These are phyloP conservation scores for Glycine tomentella DNA, from an alignment of 306 rosid species.

Conservation along the genomic window DNA sequence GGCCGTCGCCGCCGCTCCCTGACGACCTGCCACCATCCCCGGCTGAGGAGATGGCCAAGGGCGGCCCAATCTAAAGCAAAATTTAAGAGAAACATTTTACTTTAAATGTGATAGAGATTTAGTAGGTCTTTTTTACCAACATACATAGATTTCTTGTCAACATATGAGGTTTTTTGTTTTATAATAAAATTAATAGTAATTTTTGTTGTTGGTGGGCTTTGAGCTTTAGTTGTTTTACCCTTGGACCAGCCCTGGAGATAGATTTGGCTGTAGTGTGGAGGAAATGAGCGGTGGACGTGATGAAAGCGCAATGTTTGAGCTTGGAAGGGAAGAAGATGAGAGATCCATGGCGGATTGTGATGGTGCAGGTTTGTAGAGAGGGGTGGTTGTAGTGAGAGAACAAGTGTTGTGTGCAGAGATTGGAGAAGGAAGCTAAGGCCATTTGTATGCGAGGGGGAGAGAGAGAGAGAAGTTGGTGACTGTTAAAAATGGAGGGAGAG, in stretches of 20 bases:
- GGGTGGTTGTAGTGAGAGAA: slow-evolving; percentile 35
- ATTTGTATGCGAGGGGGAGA: slow-evolving; percentile 26
- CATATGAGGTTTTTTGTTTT: too few species aligned
- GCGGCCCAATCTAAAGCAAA: too few species aligned
- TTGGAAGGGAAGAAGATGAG: slow-evolving; percentile 38
- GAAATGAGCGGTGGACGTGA: slow-evolving; percentile 42
- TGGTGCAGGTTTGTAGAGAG: slow-evolving; percentile 41
- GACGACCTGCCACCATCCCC: slow-evolving; percentile 27
- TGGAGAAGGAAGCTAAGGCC: slow-evolving; percentile 66
- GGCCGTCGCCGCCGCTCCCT: slow-evolving; percentile 2
- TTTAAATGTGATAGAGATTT: too few species aligned
- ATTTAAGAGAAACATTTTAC: too few species aligned
- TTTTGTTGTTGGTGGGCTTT: too few species aligned
- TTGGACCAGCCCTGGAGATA: neutral
- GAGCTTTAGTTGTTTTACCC: too few species aligned
- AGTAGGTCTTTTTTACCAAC: too few species aligned
- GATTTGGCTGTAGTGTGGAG: slow-evolving; percentile 6
- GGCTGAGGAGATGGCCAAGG: slow-evolving; percentile 11
- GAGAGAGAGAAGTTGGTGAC: neutral
- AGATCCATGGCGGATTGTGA: slow-evolving; percentile 30
- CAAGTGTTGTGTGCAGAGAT: slow-evolving; percentile 40
- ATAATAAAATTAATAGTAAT: too few species aligned
- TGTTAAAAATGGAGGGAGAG: slow-evolving; percentile 38
- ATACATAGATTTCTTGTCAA: too few species aligned
- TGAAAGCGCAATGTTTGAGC: slow-evolving; percentile 26